These are phyloP conservation scores for Pistacia vera DNA, from an alignment of 345 rosid genomes.

Conservation along the genomic window DNA sequence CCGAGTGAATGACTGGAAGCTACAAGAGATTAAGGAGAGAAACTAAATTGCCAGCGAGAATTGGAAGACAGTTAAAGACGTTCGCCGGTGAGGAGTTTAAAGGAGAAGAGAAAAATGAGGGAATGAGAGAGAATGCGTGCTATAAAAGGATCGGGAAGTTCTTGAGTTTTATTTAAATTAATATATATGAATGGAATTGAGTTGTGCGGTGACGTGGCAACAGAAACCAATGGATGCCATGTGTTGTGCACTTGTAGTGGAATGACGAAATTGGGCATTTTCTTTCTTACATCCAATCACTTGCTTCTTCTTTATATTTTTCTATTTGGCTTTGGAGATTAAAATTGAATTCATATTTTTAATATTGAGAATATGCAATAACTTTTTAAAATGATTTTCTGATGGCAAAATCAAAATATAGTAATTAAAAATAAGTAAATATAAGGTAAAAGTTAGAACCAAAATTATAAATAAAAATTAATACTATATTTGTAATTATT, in stretches of 20 bases:
- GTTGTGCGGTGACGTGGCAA: constrained; percentile 27
- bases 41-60: constrained; percentile 23
- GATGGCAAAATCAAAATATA: too few species aligned
- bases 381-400: too few species aligned
- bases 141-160: constrained; percentile 10
- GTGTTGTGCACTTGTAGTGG: constrained; percentile 10
- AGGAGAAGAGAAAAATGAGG: background rate
- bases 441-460: too few species aligned
- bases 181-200: constrained; percentile 7
- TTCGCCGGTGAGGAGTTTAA: constrained; percentile 36
- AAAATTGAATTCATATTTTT: too few species aligned
- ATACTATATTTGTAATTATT: too few species aligned
- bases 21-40: background rate
- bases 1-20: constrained; percentile 23
- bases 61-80: constrained; percentile 17
- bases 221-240: constrained; percentile 22
- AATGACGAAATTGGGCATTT: constrained; percentile 15
- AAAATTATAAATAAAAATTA: too few species aligned
- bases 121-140: background rate
- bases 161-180: constrained; percentile 22
- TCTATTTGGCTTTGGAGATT: background rate
- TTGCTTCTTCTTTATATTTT: background rate
- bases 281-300: background rate
- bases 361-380: too few species aligned
- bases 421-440: too few species aligned